These are phyloP conservation scores for Nymphaea colorata DNA, from an alignment of 164 flowering plant genomes.

Conservation along the genomic window DNA sequence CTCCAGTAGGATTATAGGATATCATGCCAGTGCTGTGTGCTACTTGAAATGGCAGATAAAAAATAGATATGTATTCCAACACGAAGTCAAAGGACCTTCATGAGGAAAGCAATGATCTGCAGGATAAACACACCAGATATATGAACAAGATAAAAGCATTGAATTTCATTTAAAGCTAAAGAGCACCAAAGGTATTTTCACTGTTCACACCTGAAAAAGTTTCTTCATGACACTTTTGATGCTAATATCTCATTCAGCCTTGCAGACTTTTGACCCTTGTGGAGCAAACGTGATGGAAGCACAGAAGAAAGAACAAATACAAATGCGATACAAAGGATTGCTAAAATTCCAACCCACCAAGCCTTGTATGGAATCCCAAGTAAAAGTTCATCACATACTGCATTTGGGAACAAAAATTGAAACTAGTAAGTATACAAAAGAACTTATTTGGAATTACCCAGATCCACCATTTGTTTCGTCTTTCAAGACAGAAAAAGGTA, in stretches of 20 bases:
- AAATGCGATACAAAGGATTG: constrained; percentile 46
- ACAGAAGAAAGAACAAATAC: constrained; percentile 49
- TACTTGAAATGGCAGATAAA: no score
- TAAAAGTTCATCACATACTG: constrained; percentile 87
- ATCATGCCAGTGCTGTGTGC: no score
- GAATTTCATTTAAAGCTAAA: background rate
- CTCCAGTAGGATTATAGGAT: no score
- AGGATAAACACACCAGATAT: no score
- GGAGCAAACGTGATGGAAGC: constrained; percentile 48
- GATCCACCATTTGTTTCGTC: no score
- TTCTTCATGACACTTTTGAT: background rate
- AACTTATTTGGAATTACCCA: no score
- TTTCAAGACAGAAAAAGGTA: no score
- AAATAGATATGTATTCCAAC: no score
- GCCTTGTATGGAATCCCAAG: constrained; percentile 71
- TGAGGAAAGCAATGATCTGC: no score
- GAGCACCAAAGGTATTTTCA: background rate
- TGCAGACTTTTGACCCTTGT: constrained; percentile 9
- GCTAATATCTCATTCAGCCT: background rate
- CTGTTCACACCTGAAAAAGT: background rate
- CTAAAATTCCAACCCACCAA: constrained; percentile 62
- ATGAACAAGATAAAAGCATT: no score
- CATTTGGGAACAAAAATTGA: background rate
- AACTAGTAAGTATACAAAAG: background rate
- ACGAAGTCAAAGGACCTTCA: no score